Evolutionary conservation across 805 yeast species (phyloP), one percentile per base, ranked within the genome.

Genomic region (Candida manassasensis): DNA sequence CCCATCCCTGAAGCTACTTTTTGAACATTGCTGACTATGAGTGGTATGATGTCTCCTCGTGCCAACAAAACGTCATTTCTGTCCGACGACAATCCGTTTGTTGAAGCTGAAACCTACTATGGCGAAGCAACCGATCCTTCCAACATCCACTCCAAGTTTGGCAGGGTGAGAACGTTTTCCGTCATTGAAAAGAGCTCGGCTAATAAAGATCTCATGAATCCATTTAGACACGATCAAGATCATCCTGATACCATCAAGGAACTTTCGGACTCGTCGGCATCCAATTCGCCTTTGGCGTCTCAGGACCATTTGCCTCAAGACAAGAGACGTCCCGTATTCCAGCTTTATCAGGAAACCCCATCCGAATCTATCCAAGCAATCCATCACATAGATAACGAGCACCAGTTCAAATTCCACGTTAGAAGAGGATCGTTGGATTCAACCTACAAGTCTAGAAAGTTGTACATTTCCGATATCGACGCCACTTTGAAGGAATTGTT

Each of bases 391-490:
- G 35, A 32, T 14, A 35, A 39, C n/a, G 29, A 29, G 16, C 30
- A 31, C 10, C 13, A 37, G 9, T 19, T 34, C 3, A 48, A 40
- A 12, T 36, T 43, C 24, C 53, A 49, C 29, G 34, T 45, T 26
- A 51, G 68, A 38, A 41, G 69, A 35, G 48, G 56, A 6, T 61
- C 67, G 2, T 42, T 57, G 36, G 69, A 63, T 36, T 27, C 42
- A 19, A 30, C 41, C 27, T 36, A 39, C 6, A 46, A 44, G 33
- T 63, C 74, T 3, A 69, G 71, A 44, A 65, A 72, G 50, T 85
- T 84, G 52, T 77, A 81, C 51, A 84, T 88, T 40, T 69, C 75
- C 44, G 83, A 87, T 54, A 84, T 89, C 17, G 83, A 85, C 48
- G 58, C 71, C 21, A 85, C 96, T 2, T 63, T 88, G 34, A 62